Evolutionary conservation across 768 basidiomycete genomes (phyloP).

Genomic region (Termitomyces sp.): DNA sequence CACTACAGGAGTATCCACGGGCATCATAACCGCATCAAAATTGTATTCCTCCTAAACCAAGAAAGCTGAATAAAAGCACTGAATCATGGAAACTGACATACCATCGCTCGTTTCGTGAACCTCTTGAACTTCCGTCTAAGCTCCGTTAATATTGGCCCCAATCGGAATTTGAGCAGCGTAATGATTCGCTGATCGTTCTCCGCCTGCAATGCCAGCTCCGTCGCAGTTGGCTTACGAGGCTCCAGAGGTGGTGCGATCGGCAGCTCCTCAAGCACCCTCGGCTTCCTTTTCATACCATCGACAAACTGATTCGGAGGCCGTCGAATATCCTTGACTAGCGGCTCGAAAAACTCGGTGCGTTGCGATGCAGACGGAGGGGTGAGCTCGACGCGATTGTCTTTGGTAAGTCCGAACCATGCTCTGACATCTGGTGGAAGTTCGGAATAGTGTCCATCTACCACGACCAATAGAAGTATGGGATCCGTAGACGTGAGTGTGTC

Average conservation of each 20-base stretch:
- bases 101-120: constrained; percentile 76
- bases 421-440: constrained; percentile 78
- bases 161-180: constrained; percentile 81
- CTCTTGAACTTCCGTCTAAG: constrained; percentile 90
- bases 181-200: constrained; percentile 77
- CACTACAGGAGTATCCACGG: constrained; percentile 4
- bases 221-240: constrained; percentile 73
- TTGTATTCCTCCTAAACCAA: constrained; percentile 66
- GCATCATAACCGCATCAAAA: constrained; percentile 33
- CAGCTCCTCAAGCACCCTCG: constrained; percentile 79
- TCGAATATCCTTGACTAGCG: constrained; percentile 62
- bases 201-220: constrained; percentile 77
- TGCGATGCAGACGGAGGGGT: constrained; percentile 45
- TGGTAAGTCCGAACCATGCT: constrained; percentile 82
- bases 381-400: constrained; percentile 72
- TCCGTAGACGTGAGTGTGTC: constrained; percentile 89
- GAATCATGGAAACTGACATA: constrained; percentile 30
- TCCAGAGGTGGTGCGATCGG: constrained; percentile 88
- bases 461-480: constrained; percentile 86
- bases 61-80: neutral
- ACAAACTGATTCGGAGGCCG: constrained; percentile 85
- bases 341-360: constrained; percentile 71
- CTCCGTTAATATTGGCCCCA: constrained; percentile 86
- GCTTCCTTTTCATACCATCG: constrained; percentile 80
- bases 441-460: constrained; percentile 73